Percentiles rank a stretch among this genome's conserved stretches.
phyloP scores from a whole-genome alignment of 73 alveolate genomes.

The Blepharisma japonicum region DNA sequence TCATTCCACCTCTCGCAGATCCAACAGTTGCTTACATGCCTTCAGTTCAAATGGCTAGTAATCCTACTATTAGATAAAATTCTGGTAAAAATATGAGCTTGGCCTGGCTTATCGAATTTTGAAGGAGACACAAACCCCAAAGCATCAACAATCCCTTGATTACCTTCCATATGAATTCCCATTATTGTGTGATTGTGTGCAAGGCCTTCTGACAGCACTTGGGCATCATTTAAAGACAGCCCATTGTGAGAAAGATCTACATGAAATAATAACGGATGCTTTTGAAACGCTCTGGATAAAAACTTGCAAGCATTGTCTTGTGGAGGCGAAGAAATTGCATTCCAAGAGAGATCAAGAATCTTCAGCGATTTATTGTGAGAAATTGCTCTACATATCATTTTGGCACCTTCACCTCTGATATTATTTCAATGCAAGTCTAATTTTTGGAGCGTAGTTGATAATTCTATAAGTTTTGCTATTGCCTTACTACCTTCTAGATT shows the following conservation, averaged over 20 bases:
- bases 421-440: conserved; percentile 60
- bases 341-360: conserved; percentile 25
- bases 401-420: conserved; percentile 51
- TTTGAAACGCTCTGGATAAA: conserved; percentile 51
- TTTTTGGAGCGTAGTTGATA: conserved; percentile 13
- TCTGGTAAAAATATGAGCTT: conserved; percentile 3
- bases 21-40: conserved; percentile 68
- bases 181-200: conserved; percentile 65
- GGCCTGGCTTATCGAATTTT: not conserved
- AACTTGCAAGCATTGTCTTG: not conserved
- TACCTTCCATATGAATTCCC: conserved; percentile 86
- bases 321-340: not conserved
- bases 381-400: not conserved
- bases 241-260: conserved; percentile 75
- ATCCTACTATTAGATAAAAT: conserved; percentile 10
- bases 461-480: not conserved
- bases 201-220: conserved; percentile 55
- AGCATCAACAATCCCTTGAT: conserved; percentile 71
- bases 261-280: conserved; percentile 60
- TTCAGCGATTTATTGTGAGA: not conserved
- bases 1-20: conserved; percentile 89
- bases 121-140: conserved; percentile 67
- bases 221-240: conserved; percentile 48
- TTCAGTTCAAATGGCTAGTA: not conserved
- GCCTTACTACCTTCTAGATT: not conserved